Conservation (phyloP, 176 grass and related monocot genomes). For the Echinochloa phyllopogon region DNA sequence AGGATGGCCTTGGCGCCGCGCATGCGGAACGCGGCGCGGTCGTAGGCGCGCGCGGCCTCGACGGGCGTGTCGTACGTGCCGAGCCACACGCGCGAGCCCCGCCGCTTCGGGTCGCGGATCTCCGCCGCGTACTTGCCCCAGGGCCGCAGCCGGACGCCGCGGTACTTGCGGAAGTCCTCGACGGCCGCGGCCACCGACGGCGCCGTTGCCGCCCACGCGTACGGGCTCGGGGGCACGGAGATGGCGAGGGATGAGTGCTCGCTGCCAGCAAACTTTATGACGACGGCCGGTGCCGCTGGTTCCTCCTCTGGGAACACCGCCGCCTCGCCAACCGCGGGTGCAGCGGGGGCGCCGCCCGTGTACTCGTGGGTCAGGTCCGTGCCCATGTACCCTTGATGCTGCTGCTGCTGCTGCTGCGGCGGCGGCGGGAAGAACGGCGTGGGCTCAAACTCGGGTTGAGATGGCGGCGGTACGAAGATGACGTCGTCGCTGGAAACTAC, state of each 20-base stretch:
- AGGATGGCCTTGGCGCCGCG: constrained; percentile 81
- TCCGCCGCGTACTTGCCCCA: constrained; percentile 93
- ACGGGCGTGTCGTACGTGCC: constrained; percentile 69
- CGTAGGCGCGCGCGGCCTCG: constrained; percentile 77
- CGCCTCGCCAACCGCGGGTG: background rate
- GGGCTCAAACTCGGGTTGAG: background rate
- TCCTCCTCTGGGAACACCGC: constrained; percentile 28
- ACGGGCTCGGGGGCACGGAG: constrained; percentile 36
- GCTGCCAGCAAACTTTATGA: constrained; percentile 36
- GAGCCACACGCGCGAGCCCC: constrained; percentile 87
- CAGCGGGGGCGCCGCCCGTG: background rate
- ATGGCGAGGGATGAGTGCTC: constrained; percentile 29
- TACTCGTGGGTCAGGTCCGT: constrained; percentile 19
- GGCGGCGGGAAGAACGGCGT: constrained; percentile 3
- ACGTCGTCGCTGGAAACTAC: background rate
- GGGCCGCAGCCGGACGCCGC: constrained; percentile 67
- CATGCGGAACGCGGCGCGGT: constrained; percentile 73
- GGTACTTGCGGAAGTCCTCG: constrained; percentile 65
- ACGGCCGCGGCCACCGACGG: background rate
- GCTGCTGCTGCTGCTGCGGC: constrained; percentile 5
- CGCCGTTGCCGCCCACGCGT: constrained; percentile 30
- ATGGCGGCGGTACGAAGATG: background rate
- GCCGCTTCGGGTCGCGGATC: constrained; percentile 82
- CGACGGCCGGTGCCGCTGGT: constrained; percentile 3
- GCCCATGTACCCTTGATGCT: background rate